Evolutionary conservation across 805 yeast species (phyloP), one percentile per base, ranked within the genome.

Genomic region (Barnettozyma wickerhamii): DNA sequence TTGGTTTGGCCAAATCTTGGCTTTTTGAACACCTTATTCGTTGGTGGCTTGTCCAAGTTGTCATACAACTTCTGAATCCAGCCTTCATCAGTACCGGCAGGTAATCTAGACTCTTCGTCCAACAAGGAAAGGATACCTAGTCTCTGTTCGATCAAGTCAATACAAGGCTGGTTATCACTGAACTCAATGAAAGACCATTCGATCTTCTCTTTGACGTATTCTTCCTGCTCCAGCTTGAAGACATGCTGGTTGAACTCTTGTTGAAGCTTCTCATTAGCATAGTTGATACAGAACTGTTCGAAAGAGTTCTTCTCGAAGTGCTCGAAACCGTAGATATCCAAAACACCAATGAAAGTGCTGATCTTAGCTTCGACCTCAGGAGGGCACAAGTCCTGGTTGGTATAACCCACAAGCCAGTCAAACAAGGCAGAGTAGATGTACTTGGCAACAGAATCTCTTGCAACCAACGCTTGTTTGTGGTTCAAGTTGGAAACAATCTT

Each of bases 201-300:
- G 49, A 91, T 90, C 58, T 90, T 84, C 66, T 91, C 98, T 45
- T 77, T 78, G 40, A 89, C 75, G 60, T 91, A 91, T 60, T 93
- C 97, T 58, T 90, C 96, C 69, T 93, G 98, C 61, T 91, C 99
- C 47, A 93, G 74, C 60, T 91, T 91, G 76, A 91, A 91, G 40
- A 91, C 97, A 57, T 91, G 97, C 68, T 89, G 97, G 56, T 90
- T 91, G 65, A 91, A 91, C 63, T 91, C 97, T 65, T 91, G 98
- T 65, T 91, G 98, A 54, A 91, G 74, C 65, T 91, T 91, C 68
- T 91, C 99, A 65, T 90, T 90, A 33, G 97, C 96, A 62, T 90
- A 90, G 63, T 90, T 90, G 65, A 90, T 90, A 69, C 99, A 91
- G 65, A 91, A 91, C 64, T 91, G 99, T 66, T 91, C 99, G 58